Percentiles rank a stretch among this genome's conserved stretches.
phyloP scores from a whole-genome alignment of 2,329 filamentous ascomycete species.

The Paramyrothecium roridum region DNA sequence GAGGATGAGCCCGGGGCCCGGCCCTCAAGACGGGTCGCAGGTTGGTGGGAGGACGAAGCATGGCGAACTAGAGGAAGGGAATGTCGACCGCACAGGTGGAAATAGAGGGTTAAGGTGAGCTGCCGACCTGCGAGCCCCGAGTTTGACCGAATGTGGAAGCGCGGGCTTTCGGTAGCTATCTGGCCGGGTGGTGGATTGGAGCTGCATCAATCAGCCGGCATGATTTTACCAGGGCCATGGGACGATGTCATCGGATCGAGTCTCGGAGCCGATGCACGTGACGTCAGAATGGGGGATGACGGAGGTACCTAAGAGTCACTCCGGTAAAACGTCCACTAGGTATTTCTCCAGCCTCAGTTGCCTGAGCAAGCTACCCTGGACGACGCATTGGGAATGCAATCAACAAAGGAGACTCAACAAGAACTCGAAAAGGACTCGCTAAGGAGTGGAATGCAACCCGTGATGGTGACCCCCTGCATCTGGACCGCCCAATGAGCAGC shows the following conservation, averaged over 20 bases:
- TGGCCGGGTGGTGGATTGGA: too few relatives aligned
- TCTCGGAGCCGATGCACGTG: not conserved
- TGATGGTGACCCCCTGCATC: not conserved
- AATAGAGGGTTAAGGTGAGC: not conserved
- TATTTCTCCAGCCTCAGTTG: too few relatives aligned
- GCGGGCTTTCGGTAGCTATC: too few relatives aligned
- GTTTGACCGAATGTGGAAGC: too few relatives aligned
- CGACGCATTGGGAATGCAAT: too few relatives aligned
- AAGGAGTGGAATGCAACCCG: not conserved
- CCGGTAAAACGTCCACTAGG: too few relatives aligned
- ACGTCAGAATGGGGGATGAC: not conserved
- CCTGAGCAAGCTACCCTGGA: too few relatives aligned
- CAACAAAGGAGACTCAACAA: too few relatives aligned
- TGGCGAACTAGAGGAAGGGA: constrained; percentile 10
- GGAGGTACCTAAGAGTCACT: too few relatives aligned
- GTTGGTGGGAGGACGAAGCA: constrained; percentile 24
- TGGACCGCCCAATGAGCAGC: not conserved
- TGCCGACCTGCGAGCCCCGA: not conserved
- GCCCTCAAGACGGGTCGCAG: constrained; percentile 17
- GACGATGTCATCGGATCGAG: not conserved
- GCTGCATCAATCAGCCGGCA: too few relatives aligned
- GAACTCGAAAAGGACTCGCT: not conserved
- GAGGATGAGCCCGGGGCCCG: constrained; percentile 11
- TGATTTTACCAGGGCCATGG: too few relatives aligned
- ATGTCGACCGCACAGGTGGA: not conserved